Evolutionary conservation across 148 eudicot species (phyloP).

Genomic region (Fagopyrum tataricum): DNA sequence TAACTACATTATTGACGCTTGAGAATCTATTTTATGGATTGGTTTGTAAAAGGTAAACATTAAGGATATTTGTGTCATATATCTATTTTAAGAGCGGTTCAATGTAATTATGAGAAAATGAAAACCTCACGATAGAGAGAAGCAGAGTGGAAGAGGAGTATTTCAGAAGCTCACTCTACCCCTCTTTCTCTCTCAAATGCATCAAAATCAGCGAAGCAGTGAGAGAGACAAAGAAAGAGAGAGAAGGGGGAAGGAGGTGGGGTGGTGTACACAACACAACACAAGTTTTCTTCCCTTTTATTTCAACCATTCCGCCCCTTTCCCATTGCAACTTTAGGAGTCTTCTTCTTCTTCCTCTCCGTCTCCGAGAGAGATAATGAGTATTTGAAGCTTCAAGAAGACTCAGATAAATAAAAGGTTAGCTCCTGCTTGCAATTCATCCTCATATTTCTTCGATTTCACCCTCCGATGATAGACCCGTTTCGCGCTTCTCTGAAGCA

Average conservation of each 20-base stretch:
- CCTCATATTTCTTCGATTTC: not conserved
- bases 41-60: too few species aligned
- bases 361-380: not conserved
- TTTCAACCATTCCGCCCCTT: constrained; percentile 2
- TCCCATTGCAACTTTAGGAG: constrained; percentile 7
- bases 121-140: constrained; percentile 1
- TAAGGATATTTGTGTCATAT: too few species aligned
- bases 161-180: constrained; percentile 44
- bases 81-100: too few species aligned
- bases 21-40: too few species aligned
- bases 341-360: constrained; percentile 2
- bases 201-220: constrained; percentile 16
- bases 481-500: not conserved
- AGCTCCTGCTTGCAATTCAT: constrained; percentile 1
- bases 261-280: constrained; percentile 23
- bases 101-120: not conserved
- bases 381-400: constrained; percentile 1
- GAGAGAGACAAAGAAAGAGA: constrained; percentile 24
- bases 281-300: constrained; percentile 27
- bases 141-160: constrained; percentile 25
- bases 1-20: too few species aligned
- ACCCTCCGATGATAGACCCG: not conserved
- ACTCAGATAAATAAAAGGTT: not conserved
- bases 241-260: constrained; percentile 14
- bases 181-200: constrained; percentile 14